Evolutionary conservation across 2,329 filamentous ascomycete genomes (phyloP).

Genomic region (Aureobasidium sp.): DNA sequence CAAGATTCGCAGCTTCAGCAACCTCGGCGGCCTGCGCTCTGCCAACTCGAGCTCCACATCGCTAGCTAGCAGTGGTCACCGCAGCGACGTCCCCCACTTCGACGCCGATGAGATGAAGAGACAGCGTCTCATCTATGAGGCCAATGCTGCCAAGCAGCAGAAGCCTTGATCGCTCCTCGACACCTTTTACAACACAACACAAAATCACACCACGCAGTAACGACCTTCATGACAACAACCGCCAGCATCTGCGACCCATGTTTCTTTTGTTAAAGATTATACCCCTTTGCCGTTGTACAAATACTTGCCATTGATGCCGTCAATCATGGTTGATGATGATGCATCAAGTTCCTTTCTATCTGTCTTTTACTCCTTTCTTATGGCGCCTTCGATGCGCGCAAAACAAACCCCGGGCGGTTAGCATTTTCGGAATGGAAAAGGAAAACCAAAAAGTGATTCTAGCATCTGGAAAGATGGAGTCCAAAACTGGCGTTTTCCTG

Average conservation of each 20-base stretch:
- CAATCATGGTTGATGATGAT: not conserved
- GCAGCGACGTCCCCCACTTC: conserved; percentile 34
- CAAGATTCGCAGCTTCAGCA: conserved; percentile 33
- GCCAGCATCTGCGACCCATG: conserved; percentile 9
- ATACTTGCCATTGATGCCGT: not conserved
- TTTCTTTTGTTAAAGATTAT: conserved; percentile 15
- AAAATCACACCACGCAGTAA: conserved; percentile 4
- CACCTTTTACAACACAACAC: not conserved
- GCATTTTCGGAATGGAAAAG: not conserved
- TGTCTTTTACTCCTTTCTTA: not conserved
- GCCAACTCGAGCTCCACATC: conserved; percentile 26
- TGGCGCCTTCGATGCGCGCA: too few species aligned
- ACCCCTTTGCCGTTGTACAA: conserved; percentile 12
- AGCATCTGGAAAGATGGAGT: not conserved
- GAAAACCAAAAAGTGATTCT: conserved; percentile 1
- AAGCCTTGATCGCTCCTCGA: not conserved
- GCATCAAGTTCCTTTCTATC: not conserved
- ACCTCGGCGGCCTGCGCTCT: conserved; percentile 26
- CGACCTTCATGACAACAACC: conserved; percentile 10
- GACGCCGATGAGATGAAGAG: conserved; percentile 45
- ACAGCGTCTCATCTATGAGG: conserved; percentile 43
- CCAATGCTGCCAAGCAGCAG: conserved; percentile 24
- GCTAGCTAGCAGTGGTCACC: conserved; percentile 29
- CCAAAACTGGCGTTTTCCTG: not conserved
- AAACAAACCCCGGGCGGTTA: too few species aligned